Percentiles rank a stretch among this genome's conserved stretches.
Evolutionary conservation across 2,329 filamentous ascomycete genomes (phyloP).

Genomic region (Exserohilum turcica): DNA sequence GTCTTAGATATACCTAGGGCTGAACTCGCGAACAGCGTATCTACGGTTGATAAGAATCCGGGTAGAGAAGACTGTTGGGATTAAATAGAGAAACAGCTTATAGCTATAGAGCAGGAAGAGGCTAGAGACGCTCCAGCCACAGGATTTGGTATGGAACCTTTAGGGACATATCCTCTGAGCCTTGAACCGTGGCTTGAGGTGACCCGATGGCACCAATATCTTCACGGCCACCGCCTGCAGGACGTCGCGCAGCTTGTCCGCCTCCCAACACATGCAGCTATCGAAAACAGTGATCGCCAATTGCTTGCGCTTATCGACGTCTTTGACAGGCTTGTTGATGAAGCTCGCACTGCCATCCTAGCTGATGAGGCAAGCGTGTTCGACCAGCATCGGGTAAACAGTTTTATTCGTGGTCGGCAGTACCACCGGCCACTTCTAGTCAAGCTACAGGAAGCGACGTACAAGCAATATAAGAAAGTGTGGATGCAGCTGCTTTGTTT

Average conservation of each 20-base stretch:
- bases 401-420: not conserved
- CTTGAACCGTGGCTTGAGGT: not conserved
- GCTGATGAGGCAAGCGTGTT: not conserved
- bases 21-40: not conserved
- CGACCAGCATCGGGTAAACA: not conserved
- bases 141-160: not conserved
- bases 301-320: not conserved
- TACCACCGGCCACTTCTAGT: not conserved
- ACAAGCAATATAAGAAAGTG: slow-evolving; percentile 1
- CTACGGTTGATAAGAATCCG: not conserved
- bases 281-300: not conserved
- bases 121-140: not conserved
- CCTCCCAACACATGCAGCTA: not conserved
- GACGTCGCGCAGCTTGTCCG: not conserved
- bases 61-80: not conserved
- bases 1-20: not conserved
- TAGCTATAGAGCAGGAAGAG: not conserved
- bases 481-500: not conserved
- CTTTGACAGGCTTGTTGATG: not conserved
- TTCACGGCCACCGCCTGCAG: not conserved
- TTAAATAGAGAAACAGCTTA: slow-evolving; percentile 1
- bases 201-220: not conserved
- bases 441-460: not conserved
- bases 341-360: not conserved
- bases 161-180: not conserved